Conservation (phyloP, 495 filamentous ascomycete genomes). For the Aspergillus incahuasiensis region DNA sequence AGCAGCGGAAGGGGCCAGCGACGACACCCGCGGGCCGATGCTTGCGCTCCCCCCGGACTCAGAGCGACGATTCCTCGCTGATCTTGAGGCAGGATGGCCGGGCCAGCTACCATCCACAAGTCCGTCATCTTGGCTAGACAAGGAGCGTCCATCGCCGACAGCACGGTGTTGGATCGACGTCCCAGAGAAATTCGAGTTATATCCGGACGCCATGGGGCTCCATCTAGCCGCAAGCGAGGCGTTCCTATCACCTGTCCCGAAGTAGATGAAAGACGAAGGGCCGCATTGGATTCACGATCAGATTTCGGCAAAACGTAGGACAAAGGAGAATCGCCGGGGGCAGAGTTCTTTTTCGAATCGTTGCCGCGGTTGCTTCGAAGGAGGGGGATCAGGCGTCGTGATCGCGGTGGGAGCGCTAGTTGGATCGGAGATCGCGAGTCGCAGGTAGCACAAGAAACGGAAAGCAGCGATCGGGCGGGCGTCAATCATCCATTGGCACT, state of each 20-base stretch:
- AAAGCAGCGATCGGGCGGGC: not conserved
- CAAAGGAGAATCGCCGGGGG: not conserved
- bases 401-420: conserved; percentile 2
- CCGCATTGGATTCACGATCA: conserved; percentile 33
- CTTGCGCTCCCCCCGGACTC: conserved; percentile 57
- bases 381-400: conserved; percentile 13
- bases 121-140: conserved; percentile 52
- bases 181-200: conserved; percentile 52
- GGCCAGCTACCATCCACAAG: conserved; percentile 45
- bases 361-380: conserved; percentile 9
- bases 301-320: not conserved
- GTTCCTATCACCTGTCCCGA: conserved; percentile 39
- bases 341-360: conserved; percentile 1
- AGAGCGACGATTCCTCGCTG: conserved; percentile 45
- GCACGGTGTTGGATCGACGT: conserved; percentile 66
- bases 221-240: conserved; percentile 38
- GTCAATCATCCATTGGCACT: conserved; percentile 2
- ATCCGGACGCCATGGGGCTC: conserved; percentile 48
- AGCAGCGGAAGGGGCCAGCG: conserved; percentile 58
- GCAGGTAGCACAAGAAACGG: conserved; percentile 7
- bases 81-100: conserved; percentile 36
- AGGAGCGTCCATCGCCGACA: conserved; percentile 52
- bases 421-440: not conserved
- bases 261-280: conserved; percentile 20
- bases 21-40: conserved; percentile 55